Base-by-base conservation (phyloP, 2,329 filamentous ascomycete species). In the Fusarium denticulatum region DNA sequence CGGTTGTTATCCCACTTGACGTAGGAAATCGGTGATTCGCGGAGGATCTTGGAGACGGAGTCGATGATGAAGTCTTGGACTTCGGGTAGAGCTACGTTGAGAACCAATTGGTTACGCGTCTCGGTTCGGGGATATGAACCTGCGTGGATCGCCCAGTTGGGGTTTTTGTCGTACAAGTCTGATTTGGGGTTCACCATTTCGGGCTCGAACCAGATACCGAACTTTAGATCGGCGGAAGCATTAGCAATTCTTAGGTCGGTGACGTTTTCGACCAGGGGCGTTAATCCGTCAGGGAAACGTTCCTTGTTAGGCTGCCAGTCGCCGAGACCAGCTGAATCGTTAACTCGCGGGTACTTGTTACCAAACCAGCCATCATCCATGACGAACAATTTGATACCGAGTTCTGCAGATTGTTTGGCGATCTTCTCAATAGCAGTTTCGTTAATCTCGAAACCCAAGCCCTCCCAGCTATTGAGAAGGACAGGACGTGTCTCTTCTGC, bases 1-100 rank as follows among this genome's bases (percentile, higher is more conserved):
- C 90, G 84, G 80, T 92, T 92, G 80, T 91, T 90, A 73, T 92
- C 90, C 90, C 90, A 92, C 71, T 92, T 92, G 71, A 92, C 86
- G 67, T 92, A 92, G 15, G 82, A 80, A 49, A 92, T 87, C 15
- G 87, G 82, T 0, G 86, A 85, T 7, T 83, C 86, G 60, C 86
- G 82, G 22, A 92, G 85, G 9, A 92, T 83, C 7, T 83, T 81
- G 7, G 88, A 86, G 9, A 92, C 83, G 0, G 85, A 84, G 1
- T 84, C 79, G 71, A 92, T 90, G 74, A 92, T 86, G 69, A 87
- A 91, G 3, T 91, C 85, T 72, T 92, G 90, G 0, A 92, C 90
- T 66, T 91, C 88, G 0, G 86, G 85, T 0, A 91, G 80, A 1
- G 86, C 89, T 0, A 91, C 80, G 57, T 92, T 91, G 4, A 92